Evolutionary conservation across 345 rosid genomes (phyloP), one percentile per base, ranked within the genome.

Genomic region (Conringia planisiliqua): DNA sequence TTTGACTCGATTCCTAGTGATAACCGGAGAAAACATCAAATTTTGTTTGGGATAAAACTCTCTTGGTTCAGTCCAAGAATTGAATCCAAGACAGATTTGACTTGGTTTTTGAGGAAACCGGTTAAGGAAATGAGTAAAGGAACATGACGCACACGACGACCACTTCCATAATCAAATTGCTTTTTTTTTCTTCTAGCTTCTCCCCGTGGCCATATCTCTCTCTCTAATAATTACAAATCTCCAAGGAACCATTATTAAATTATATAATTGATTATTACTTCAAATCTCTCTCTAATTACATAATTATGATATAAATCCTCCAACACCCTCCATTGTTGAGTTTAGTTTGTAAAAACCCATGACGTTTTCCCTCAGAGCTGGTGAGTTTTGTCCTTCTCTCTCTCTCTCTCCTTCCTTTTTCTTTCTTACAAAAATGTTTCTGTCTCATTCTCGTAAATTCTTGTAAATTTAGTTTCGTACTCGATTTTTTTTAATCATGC

Each of bases 121-220:
- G 64, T 64, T 63, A 64, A 55, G 20, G 2, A 29, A 42, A 72
- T 50, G 4, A 29, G 0, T 3, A 62, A 0, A 72, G 54, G 43
- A 70, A 62, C 20, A 70, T 54, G 75, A 70, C 75, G 75, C 70
- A 69, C 80, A 70, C 75, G 59, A 50, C 75, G 60, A 77, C 75
- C 38, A 52, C 42, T 76, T 42, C 58, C 68, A 29, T 59, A 20
- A 36, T 42, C 30, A 39, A 39, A 66, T 58, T 50, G 5, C 29
- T 36, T 38, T n/a, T n/a, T n/a, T n/a, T 44, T 22, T 11, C 57
- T 22, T 51, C 10, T 27, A 13, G 22, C 39, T 32, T 56, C 62
- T 30, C 74, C 9, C 70, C 74, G 44, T 62, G 20, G 48, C 60
- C 68, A 2, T 62, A 59, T 52, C 50, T 67, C 71, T 72, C 76